Evolutionary conservation across 2,329 filamentous ascomycete species (phyloP).

Genomic region (Knufia petricola): DNA sequence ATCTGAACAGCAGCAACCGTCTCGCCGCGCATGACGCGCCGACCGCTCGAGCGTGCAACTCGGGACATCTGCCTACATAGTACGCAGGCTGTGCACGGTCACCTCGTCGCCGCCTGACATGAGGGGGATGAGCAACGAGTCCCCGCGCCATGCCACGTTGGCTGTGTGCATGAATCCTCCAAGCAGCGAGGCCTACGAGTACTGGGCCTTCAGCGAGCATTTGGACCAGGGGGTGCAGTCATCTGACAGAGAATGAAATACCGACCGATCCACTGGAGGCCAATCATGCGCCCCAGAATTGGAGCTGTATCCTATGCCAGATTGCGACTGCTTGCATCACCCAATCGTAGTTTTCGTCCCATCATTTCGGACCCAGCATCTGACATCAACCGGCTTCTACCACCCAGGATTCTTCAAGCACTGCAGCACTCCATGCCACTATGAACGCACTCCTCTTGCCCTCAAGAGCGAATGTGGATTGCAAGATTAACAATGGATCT

Average conservation of each 20-base stretch:
- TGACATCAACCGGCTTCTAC: constrained; percentile 1
- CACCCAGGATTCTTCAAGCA: background rate
- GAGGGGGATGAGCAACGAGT: background rate
- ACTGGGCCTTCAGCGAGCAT: background rate
- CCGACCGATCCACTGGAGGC: background rate
- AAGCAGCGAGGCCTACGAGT: background rate
- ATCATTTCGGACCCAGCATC: background rate
- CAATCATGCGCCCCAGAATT: constrained; percentile 1
- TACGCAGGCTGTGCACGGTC: background rate
- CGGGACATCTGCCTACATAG: too few species aligned
- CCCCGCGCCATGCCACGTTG: background rate
- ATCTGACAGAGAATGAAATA: constrained; percentile 1
- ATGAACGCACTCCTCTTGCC: background rate
- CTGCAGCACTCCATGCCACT: constrained; percentile 2
- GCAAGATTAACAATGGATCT: background rate
- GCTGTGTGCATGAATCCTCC: constrained; percentile 1
- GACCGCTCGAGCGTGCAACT: too few species aligned
- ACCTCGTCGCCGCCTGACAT: background rate
- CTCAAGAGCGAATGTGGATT: background rate
- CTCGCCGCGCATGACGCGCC: background rate
- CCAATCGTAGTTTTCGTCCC: constrained; percentile 3
- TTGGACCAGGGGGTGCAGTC: background rate
- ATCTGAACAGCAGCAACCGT: background rate
- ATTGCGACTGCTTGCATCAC: background rate
- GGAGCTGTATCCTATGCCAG: constrained; percentile 1